These are phyloP conservation scores for Claviceps citrina DNA, from an alignment of 2,329 filamentous ascomycete genomes.

Conservation along the genomic window DNA sequence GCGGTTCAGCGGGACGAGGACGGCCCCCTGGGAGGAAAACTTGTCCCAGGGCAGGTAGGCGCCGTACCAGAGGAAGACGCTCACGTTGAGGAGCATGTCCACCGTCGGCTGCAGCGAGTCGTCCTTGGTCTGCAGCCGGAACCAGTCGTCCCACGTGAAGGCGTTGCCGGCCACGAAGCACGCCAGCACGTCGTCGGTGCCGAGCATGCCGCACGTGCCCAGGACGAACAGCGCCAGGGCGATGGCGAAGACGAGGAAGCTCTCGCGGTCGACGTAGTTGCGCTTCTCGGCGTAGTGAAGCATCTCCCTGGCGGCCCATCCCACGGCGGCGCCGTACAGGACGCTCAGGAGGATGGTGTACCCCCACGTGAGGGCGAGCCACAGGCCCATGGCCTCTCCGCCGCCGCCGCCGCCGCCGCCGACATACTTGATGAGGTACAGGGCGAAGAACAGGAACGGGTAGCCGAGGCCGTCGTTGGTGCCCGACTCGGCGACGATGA, in stretches of 20 bases:
- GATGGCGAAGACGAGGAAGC: slow-evolving; percentile 75
- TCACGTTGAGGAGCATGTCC: slow-evolving; percentile 83
- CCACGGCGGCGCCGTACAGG: slow-evolving; percentile 60
- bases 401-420: slow-evolving; percentile 45
- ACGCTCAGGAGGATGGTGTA: slow-evolving; percentile 72
- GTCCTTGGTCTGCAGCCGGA: slow-evolving; percentile 72
- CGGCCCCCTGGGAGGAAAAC: slow-evolving; percentile 51
- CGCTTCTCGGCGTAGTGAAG: slow-evolving; percentile 72
- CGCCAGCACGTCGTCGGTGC: slow-evolving; percentile 77
- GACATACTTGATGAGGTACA: slow-evolving; percentile 69
- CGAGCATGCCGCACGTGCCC: slow-evolving; percentile 74
- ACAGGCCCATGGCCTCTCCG: slow-evolving; percentile 54
- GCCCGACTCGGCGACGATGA: slow-evolving; percentile 69
- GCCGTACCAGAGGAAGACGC: slow-evolving; percentile 83
- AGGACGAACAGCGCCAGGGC: slow-evolving; percentile 74
- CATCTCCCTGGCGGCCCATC: slow-evolving; percentile 67
- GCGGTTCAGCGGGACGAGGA: slow-evolving; percentile 56
- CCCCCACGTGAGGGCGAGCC: slow-evolving; percentile 74
- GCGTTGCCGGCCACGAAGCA: slow-evolving; percentile 86
- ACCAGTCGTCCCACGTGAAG: slow-evolving; percentile 92
- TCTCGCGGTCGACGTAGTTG: slow-evolving; percentile 72
- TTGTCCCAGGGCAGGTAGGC: slow-evolving; percentile 66
- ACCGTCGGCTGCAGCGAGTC: slow-evolving; percentile 89
- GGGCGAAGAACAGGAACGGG: slow-evolving; percentile 69
- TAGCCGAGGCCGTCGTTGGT: slow-evolving; percentile 84